Evolutionary conservation across 208 protist genomes (phyloP), one percentile per base, ranked within the genome.

Genomic region (Leishmania gerbilli): DNA sequence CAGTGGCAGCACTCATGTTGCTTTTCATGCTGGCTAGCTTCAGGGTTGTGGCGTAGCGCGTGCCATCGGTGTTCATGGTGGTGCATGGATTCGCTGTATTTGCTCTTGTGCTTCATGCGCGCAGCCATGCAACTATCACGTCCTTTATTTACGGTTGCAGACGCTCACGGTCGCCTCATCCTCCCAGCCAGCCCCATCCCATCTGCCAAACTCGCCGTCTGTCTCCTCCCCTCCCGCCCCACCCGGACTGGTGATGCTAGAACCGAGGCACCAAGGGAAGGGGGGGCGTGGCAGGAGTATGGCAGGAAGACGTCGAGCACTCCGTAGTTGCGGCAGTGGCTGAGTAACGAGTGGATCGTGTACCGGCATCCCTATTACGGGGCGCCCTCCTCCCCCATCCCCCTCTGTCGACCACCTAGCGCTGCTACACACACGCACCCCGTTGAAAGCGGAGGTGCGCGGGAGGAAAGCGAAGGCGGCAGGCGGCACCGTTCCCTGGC

Each of bases 11-110:
- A 37, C 8, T 82, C 62, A 51, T 83, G n/a, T 1, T 89, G 31
- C 40, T 84, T 7, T 37, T 77, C 17, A 77, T 89, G 81, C n/a
- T 79, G 1, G 37, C 58, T 6, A 79, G 60, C 49, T 55, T 81
- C 31, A 15, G 34, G 31, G 42, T 1, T 17, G 34, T 84, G 13
- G 31, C 55, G n/a, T 56, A 75, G 71, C 49, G 31, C 27, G n/a
- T 68, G 62, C 62, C 51, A 21, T 31, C 42, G 17, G 45, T 31
- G 13, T 51, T 68, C n/a, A 68, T 64, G 58, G 62, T 31, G 31
- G 62, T 68, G 62, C 31, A 1, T 7, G 13, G 13, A 31, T 40
- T 3, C 27, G 11, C 13, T 5, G 13, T 24, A 19, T 34, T 40
- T 1, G 31, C 31, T 1, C 31, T 17, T 68, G 31, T 40, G 15